These are phyloP conservation scores for Aspergillus cejpii DNA, from an alignment of 2,329 filamentous ascomycete genomes.

Conservation along the genomic window DNA sequence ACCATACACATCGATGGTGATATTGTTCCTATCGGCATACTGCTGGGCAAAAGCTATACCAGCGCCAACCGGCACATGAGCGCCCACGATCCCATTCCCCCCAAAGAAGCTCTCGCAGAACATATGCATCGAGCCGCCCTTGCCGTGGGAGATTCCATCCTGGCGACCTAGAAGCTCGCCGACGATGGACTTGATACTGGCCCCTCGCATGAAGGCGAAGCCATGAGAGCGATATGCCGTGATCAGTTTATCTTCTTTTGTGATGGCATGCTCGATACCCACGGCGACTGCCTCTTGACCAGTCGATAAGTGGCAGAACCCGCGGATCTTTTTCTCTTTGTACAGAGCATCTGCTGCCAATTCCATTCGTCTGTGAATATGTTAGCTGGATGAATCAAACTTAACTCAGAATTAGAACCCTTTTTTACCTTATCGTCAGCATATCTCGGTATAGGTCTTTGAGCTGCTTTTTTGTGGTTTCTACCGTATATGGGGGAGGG, in stretches of 20 bases:
- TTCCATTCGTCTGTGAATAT: conserved; percentile 73
- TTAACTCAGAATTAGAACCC: too few species aligned
- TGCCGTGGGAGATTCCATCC: conserved; percentile 92
- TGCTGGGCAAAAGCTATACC: conserved; percentile 93
- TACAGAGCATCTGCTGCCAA: conserved; percentile 93
- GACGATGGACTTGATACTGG: conserved; percentile 77
- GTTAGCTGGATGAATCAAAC: neutral
- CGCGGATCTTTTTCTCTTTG: conserved; percentile 99
- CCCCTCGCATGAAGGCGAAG: conserved; percentile 91
- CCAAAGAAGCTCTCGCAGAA: conserved; percentile 94
- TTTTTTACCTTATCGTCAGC: conserved; percentile 67
- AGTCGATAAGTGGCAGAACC: conserved; percentile 95
- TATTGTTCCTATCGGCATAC: conserved; percentile 75
- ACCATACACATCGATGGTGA: conserved; percentile 81
- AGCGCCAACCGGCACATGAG: conserved; percentile 90
- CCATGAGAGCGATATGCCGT: conserved; percentile 97
- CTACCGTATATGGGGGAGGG: conserved; percentile 78
- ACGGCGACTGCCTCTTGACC: conserved; percentile 94
- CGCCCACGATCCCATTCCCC: conserved; percentile 95
- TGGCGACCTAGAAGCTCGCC: conserved; percentile 87
- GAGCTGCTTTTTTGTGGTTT: conserved; percentile 88
- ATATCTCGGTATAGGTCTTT: conserved; percentile 97
- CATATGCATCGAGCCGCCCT: conserved; percentile 99
- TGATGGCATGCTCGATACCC: conserved; percentile 90
- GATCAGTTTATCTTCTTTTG: conserved; percentile 82